Conservation (phyloP, 2,329 filamentous ascomycete species). For the Ambrosiella cleistominuta region DNA sequence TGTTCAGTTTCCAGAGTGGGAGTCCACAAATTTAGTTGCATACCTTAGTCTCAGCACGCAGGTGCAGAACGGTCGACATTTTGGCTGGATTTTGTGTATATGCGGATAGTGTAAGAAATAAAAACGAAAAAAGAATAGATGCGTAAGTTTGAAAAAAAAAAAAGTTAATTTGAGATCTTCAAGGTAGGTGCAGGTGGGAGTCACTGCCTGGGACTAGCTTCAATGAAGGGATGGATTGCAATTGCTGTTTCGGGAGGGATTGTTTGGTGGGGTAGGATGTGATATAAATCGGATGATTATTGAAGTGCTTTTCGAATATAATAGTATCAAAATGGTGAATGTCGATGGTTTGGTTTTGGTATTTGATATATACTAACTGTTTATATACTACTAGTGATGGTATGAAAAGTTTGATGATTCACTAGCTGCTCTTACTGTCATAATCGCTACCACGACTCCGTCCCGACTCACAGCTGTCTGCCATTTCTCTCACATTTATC, state of each 20-base stretch:
- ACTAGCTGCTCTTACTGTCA: too few species aligned
- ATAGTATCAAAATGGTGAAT: too few species aligned
- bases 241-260: neutral
- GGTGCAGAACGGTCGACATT: slow-evolving; percentile 23
- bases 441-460: too few species aligned
- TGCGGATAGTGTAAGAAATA: neutral
- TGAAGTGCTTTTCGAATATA: neutral
- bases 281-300: neutral
- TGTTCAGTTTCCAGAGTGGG: neutral
- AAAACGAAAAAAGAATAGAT: slow-evolving; percentile 5
- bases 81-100: slow-evolving; percentile 1
- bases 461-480: too few species aligned
- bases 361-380: too few species aligned
- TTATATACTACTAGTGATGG: too few species aligned
- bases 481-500: too few species aligned
- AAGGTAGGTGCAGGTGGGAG: neutral
- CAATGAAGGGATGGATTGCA: neutral
- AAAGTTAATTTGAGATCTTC: neutral
- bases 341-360: too few species aligned
- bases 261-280: neutral
- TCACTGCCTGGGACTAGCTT: neutral
- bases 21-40: neutral
- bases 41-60: slow-evolving; percentile 35
- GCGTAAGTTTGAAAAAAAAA: neutral
- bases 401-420: too few species aligned